Base-by-base conservation (phyloP, 1,139 yeast species). In the Zygosaccharomyces sapae region DNA sequence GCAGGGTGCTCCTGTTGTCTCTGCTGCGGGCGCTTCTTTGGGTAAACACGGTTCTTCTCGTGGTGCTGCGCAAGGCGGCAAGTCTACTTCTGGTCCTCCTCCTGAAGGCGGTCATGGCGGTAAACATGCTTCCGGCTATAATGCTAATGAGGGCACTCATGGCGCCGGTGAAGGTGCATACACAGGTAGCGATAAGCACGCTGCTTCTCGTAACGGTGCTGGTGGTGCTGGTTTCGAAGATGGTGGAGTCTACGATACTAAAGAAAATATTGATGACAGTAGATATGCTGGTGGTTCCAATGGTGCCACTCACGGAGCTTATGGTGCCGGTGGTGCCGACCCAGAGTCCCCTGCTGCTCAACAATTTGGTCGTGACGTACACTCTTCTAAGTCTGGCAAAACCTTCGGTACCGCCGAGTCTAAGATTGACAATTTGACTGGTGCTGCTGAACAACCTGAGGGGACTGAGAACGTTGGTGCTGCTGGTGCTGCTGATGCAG, bases 331-430 rank as follows among this genome's bases (percentile, higher is more conserved):
- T 10, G 25, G 16, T 35, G 38, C 27, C 6, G 38, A 19, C 25
- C 29, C 30, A 18, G 24, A 31, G 38, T 35, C 24, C 40, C 39
- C 39, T 34, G 52, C 49, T 16, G 44, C 50, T 29, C 52, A 47
- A 33, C 48, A 49, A 41, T 40, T 55, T 49, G 50, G 48, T 36
- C 54, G 52, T 33, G 46, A 48, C 16, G 45, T 39, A 10, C 24
- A 46, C 24, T 47, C 49, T 29, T 33, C 45, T 20, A 44, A 47
- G 16, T 36, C 54, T 8, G 43, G 40, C 10, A 43, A 45, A 24
- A 41, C 52, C 10, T 35, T 41, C 10, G 39, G 44, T 18, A 34
- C 45, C 10, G 35, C 39, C 12, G 39, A 36, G 16, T 36, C 39
- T 4, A 36, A 36, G 20, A 36, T 36, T 22, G 39, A n/a, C 27